phyloP scores from a whole-genome alignment of 2,329 filamentous ascomycete species.

The Aureobasidium uvarum region DNA sequence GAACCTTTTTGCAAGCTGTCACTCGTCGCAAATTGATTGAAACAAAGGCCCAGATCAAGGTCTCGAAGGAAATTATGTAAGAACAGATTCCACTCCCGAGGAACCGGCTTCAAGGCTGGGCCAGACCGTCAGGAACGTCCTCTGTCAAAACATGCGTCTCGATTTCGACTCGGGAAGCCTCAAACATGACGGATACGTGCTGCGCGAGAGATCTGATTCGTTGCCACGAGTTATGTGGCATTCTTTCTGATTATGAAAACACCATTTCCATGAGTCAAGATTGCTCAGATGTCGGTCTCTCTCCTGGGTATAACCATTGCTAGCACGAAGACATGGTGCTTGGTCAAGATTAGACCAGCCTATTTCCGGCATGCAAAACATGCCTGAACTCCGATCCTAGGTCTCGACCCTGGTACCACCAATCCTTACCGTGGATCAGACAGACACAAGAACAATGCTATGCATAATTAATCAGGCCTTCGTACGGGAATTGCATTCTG shows the following conservation, averaged over 20 bases:
- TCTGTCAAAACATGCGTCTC: neutral
- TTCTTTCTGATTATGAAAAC: neutral
- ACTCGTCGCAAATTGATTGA: neutral
- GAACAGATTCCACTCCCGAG: neutral
- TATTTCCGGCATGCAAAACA: neutral
- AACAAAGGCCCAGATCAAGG: neutral
- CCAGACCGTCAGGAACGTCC: neutral
- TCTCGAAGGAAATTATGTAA: neutral
- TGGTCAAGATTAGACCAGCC: neutral
- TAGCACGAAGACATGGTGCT: neutral
- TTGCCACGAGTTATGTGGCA: neutral
- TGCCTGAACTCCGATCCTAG: neutral
- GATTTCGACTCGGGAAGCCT: neutral
- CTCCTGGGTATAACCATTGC: neutral
- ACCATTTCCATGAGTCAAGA: neutral
- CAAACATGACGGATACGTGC: neutral
- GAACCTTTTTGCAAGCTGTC: slow-evolving; percentile 9
- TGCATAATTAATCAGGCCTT: neutral
- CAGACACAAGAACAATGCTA: neutral
- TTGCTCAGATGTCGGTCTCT: neutral
- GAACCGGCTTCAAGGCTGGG: neutral
- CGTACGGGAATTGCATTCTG: neutral
- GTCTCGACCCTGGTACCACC: neutral
- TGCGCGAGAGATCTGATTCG: slow-evolving; percentile 3
- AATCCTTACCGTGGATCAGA: neutral